Conservation (phyloP, 192 early-diverging fungal genomes). For the Hyaloraphidium curvatum region DNA sequence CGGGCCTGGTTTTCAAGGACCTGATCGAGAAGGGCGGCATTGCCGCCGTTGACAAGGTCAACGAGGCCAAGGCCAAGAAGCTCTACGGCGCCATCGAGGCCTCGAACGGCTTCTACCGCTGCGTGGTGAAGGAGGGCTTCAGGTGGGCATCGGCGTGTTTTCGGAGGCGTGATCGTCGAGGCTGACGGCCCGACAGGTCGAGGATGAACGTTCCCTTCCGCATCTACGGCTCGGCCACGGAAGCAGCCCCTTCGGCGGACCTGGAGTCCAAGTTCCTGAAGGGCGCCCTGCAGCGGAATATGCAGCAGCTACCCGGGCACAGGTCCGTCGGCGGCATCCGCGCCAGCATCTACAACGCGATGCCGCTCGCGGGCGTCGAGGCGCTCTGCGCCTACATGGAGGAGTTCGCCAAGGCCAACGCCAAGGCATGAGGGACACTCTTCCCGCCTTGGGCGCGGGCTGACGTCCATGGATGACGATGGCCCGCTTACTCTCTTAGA, state of each 20-base stretch:
- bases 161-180: too few species aligned
- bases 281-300: conserved; percentile 50
- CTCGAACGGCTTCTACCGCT: conserved; percentile 42
- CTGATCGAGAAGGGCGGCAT: conserved; percentile 48
- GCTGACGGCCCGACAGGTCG: conserved; percentile 33
- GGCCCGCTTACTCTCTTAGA: too few species aligned
- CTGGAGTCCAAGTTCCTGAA: conserved; percentile 66
- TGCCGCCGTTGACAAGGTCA: conserved; percentile 37
- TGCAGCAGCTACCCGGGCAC: conserved; percentile 89
- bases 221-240: conserved; percentile 20
- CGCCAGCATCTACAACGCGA: conserved; percentile 85
- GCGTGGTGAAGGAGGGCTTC: conserved; percentile 34
- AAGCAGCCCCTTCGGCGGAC: conserved; percentile 22
- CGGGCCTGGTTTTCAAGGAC: conserved; percentile 77
- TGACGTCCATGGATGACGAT: too few species aligned
- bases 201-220: conserved; percentile 88
- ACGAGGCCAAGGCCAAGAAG: conserved; percentile 41
- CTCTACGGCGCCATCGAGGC: conserved; percentile 50
- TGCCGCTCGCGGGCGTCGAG: conserved; percentile 65
- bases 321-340: conserved; percentile 85
- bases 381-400: conserved; percentile 59
- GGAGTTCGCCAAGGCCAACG: conserved; percentile 63
- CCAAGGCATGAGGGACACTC: too few species aligned
- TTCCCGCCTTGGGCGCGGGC: too few species aligned
- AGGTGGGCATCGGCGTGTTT: too few species aligned